Evolutionary conservation across 176 grass and related monocot species (phyloP).

Genomic region (Triticum turgidum): DNA sequence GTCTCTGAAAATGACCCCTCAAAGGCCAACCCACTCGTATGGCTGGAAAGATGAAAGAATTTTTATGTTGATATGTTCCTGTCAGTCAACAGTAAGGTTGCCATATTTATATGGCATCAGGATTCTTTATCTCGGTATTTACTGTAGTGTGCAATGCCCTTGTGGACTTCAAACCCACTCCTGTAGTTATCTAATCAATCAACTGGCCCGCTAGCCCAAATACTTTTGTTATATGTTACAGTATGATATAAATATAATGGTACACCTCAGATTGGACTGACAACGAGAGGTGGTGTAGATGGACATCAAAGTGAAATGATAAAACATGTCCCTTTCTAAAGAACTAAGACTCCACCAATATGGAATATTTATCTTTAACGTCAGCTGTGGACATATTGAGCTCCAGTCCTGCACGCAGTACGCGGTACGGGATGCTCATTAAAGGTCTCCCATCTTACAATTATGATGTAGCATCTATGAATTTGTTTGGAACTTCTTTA

Average conservation of each 20-base stretch:
- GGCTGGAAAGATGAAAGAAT: constrained; percentile 40
- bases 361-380: constrained; percentile 47
- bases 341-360: constrained; percentile 32
- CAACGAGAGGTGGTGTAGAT: constrained; percentile 33
- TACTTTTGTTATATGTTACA: constrained; percentile 29
- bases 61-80: constrained; percentile 44
- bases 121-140: constrained; percentile 28
- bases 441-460: constrained; percentile 25
- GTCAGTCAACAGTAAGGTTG: constrained; percentile 21
- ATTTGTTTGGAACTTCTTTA: constrained; percentile 17
- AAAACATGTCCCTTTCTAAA: constrained; percentile 40
- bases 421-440: constrained; percentile 23
- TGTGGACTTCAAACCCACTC: constrained; percentile 33
- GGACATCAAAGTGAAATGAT: constrained; percentile 38
- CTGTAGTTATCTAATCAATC: constrained; percentile 40
- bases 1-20: constrained; percentile 57
- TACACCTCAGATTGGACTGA: constrained; percentile 39
- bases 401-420: constrained; percentile 27
- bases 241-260: constrained; percentile 31
- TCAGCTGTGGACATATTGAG: constrained; percentile 28
- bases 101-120: constrained; percentile 33
- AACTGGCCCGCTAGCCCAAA: constrained; percentile 27
- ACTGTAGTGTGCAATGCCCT: constrained; percentile 34
- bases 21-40: constrained; percentile 52
- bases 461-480: background rate